Base-by-base conservation (phyloP, 2,329 filamentous ascomycete genomes). In the Monilinia aucupariae region DNA sequence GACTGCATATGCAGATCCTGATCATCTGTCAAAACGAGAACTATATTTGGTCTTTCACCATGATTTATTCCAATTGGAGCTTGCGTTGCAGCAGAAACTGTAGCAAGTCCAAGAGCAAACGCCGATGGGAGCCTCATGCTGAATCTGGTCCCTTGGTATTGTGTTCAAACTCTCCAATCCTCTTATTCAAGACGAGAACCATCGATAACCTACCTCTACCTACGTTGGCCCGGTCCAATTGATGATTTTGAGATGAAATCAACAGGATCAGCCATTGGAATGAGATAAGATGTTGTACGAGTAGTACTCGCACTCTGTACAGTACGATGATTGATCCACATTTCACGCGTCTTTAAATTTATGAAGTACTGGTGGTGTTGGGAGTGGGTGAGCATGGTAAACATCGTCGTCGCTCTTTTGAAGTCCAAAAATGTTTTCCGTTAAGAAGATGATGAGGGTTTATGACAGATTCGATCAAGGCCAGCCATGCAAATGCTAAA, bases 11-110 rank as follows among this genome's bases (percentile, higher is more conserved):
- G 81, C 4, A 85, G 71, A 70, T 88, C 85, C 71, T 88, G 85
- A 68, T 88, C 85, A 69, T 88, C 85, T 0, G 84, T 85, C 48
- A 88, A 75, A 65, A 88, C 80, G 67, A 88, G 85, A 39, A 87
- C 75, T 64, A 87, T 81, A 67, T 87, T 87, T 1, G 81, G 79
- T 62, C 68, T 66, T n/a, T 34, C 51, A 60, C 65, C 64, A 34
- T 61, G 45, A 2, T 47, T 55, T n/a, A 64, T 22, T 13, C 50
- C 48, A 20, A 66, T 51, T 37, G 66, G 53, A 50, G 54, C 27
- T 64, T 69, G 63, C 25, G 63, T 30, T 7, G 67, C 68, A 34
- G 49, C 37, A 34, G 62, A 45, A n/a, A 62, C 51, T 25, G 63
- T 45, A 32, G 65, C 64, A 41, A 67, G 56, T 8, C 62, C 63